Evolutionary conservation across 179 eudicot genomes (phyloP).

Genomic region (Beta macrorhiza): DNA sequence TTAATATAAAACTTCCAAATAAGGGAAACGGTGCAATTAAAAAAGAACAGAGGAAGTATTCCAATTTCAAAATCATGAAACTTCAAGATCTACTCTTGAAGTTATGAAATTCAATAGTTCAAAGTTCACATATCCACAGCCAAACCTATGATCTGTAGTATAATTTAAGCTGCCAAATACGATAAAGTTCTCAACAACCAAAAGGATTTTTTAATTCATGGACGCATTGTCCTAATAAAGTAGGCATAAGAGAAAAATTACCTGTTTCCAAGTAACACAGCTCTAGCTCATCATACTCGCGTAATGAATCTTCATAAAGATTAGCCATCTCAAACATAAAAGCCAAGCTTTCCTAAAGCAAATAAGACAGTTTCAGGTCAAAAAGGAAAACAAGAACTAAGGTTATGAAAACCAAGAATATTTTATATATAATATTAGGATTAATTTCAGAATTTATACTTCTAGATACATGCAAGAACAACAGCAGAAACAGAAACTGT

Average conservation of each 20-base stretch:
- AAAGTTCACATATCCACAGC: conserved; percentile 3
- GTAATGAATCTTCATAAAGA: conserved; percentile 94
- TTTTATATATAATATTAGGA: neutral
- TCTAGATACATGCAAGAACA: conserved; percentile 4
- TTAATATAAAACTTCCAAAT: too few relatives aligned
- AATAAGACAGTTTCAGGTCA: conserved; percentile 17
- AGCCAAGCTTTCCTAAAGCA: conserved; percentile 89
- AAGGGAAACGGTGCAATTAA: too few relatives aligned
- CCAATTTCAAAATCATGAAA: neutral
- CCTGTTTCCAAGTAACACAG: conserved; percentile 97
- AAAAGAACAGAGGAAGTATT: too few relatives aligned
- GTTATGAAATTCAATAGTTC: neutral
- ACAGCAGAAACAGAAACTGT: neutral
- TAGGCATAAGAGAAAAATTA: conserved; percentile 26
- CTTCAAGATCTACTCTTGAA: neutral
- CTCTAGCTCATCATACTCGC: conserved; percentile 96
- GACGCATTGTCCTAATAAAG: conserved; percentile 4
- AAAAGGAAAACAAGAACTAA: neutral
- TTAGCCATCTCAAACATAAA: conserved; percentile 97
- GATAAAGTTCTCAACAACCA: neutral
- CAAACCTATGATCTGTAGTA: neutral
- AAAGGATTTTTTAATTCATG: neutral
- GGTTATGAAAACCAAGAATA: neutral
- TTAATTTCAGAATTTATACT: neutral
- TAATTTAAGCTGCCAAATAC: neutral